Percentiles rank a stretch among this genome's conserved stretches.
Evolutionary conservation across 2,329 filamentous ascomycete genomes (phyloP).

Genomic region (Sporothrix pallida): DNA sequence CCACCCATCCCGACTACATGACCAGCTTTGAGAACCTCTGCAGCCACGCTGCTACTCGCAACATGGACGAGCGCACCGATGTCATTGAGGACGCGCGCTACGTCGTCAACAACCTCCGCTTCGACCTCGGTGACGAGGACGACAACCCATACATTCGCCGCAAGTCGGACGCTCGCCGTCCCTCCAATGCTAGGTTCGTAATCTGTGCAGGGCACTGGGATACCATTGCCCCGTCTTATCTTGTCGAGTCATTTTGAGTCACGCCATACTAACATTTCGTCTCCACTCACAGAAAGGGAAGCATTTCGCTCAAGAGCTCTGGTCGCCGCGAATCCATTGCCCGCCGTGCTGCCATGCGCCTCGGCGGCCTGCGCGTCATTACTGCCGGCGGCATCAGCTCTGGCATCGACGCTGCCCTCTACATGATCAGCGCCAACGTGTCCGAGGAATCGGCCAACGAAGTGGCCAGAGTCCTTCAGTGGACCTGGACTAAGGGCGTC

Average conservation of each 20-base stretch:
- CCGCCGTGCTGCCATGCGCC: constrained; percentile 75
- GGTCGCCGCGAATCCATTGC: constrained; percentile 80
- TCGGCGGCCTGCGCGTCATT: constrained; percentile 73
- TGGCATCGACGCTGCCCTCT: constrained; percentile 82
- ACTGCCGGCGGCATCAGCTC: constrained; percentile 79
- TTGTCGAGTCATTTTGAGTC: background rate
- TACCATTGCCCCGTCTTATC: background rate
- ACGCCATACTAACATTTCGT: background rate
- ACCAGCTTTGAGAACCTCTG: constrained; percentile 82
- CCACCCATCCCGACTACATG: constrained; percentile 80
- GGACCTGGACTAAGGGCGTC: constrained; percentile 84
- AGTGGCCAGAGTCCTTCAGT: constrained; percentile 76
- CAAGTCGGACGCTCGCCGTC: constrained; percentile 70
- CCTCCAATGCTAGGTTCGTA: constrained; percentile 64
- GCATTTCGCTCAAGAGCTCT: constrained; percentile 78
- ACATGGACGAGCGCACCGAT: constrained; percentile 77
- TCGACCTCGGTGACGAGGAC: constrained; percentile 80
- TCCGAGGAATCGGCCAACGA: constrained; percentile 77
- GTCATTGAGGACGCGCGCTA: constrained; percentile 82
- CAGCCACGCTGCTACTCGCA: constrained; percentile 72
- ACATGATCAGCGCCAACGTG: constrained; percentile 83
- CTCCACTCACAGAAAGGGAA: constrained; percentile 68
- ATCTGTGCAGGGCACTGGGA: too few species aligned
- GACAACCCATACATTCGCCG: constrained; percentile 83
- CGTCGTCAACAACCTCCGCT: constrained; percentile 89